Percentiles rank a stretch among this genome's conserved stretches.
Evolutionary conservation across 768 basidiomycete genomes (phyloP).

Genomic region (Lactarius quietus): DNA sequence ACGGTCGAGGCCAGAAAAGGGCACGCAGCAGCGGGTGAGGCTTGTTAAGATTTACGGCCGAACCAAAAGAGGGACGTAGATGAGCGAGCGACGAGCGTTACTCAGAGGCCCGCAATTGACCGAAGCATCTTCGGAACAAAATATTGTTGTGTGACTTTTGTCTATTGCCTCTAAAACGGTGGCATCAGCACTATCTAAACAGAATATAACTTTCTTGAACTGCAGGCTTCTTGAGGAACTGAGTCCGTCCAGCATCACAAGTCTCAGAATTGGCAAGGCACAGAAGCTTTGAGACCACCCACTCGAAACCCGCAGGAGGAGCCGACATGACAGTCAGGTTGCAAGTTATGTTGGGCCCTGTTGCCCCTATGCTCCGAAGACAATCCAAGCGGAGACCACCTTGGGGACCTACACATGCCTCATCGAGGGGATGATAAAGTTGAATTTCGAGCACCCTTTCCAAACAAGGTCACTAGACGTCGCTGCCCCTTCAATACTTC

Average conservation of each 20-base stretch:
- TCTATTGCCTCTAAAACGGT: too few relatives aligned
- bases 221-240: background rate
- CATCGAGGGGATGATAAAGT: background rate
- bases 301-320: background rate
- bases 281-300: too few relatives aligned
- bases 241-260: background rate
- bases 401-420: too few relatives aligned
- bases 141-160: too few relatives aligned
- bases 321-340: background rate
- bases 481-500: background rate
- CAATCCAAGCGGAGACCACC: background rate
- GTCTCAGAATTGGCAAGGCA: background rate
- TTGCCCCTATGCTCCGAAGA: background rate
- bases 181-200: background rate
- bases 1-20: background rate
- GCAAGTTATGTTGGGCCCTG: background rate
- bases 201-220: background rate
- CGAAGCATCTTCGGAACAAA: too few relatives aligned
- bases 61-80: too few relatives aligned
- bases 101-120: background rate
- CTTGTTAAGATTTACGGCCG: too few relatives aligned
- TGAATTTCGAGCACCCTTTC: background rate
- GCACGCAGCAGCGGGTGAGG: too few relatives aligned
- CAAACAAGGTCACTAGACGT: background rate
- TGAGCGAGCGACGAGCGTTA: background rate